phyloP scores from a whole-genome alignment of 192 early-diverging fungal species.

The Pecoramyces ruminantium region DNA sequence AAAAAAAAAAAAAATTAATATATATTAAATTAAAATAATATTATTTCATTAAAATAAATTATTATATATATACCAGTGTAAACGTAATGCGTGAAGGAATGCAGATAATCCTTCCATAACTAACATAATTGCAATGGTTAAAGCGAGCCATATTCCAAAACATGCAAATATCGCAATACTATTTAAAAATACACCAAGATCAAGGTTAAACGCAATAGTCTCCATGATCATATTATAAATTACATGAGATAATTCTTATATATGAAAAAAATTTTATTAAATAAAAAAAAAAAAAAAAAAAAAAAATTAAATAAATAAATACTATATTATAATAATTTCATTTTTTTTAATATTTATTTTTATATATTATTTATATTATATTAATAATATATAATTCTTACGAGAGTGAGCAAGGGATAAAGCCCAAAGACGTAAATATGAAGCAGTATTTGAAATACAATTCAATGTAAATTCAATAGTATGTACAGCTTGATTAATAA shows the following conservation, averaged over 20 bases:
- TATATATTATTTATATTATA: too few relatives aligned
- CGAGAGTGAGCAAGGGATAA: slow-evolving; percentile 89
- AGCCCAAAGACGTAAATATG: slow-evolving; percentile 97
- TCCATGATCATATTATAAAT: slow-evolving; percentile 83
- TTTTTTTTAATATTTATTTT: too few relatives aligned
- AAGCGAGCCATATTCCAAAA: slow-evolving; percentile 72
- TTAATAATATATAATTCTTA: not conserved
- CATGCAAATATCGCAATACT: slow-evolving; percentile 57
- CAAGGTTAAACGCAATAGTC: slow-evolving; percentile 20
- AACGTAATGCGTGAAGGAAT: slow-evolving; percentile 77
- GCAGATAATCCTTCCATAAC: slow-evolving; percentile 78
- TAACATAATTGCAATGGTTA: slow-evolving; percentile 63
- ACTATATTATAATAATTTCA: too few relatives aligned
- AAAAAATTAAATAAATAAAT: too few relatives aligned
- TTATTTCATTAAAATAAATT: too few relatives aligned
- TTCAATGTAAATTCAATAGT: slow-evolving; percentile 95
- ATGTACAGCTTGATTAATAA: slow-evolving; percentile 96
- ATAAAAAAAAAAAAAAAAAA: too few relatives aligned
- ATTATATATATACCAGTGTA: slow-evolving; percentile 43
- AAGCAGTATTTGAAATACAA: slow-evolving; percentile 95
- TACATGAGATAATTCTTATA: slow-evolving; percentile 69
- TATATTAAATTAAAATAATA: too few relatives aligned
- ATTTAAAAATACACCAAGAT: slow-evolving; percentile 18
- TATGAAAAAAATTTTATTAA: too few relatives aligned
- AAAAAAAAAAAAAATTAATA: too few relatives aligned